Evolutionary conservation across 768 basidiomycete species (phyloP).

Genomic region (Kwoniella sp.): DNA sequence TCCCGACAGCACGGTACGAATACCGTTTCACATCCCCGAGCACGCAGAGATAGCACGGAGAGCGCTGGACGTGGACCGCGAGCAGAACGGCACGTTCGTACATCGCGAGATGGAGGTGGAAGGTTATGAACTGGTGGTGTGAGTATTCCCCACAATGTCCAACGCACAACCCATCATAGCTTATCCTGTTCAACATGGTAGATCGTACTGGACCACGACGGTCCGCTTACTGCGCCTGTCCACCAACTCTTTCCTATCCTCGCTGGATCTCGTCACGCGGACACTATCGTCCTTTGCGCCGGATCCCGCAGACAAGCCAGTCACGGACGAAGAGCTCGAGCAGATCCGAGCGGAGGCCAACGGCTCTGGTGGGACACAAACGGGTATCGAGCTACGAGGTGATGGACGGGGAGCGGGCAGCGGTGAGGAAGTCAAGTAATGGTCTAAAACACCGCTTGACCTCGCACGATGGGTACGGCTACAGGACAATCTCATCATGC

Average conservation of each 20-base stretch:
- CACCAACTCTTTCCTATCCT: constrained; percentile 82
- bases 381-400: constrained; percentile 41
- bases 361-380: constrained; percentile 3
- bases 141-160: constrained; percentile 45
- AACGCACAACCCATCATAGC: background rate
- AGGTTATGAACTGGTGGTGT: constrained; percentile 70
- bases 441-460: no score
- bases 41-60: constrained; percentile 78
- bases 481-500: no score
- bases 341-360: constrained; percentile 17
- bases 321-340: constrained; percentile 33
- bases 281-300: constrained; percentile 77
- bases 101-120: constrained; percentile 66
- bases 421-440: constrained; percentile 34
- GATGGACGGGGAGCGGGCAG: constrained; percentile 42
- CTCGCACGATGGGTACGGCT: no score
- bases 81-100: constrained; percentile 76
- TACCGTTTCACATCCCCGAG: constrained; percentile 68
- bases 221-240: constrained; percentile 78
- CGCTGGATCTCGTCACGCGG: constrained; percentile 75
- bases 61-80: constrained; percentile 79
- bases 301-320: constrained; percentile 53
- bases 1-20: constrained; percentile 62
- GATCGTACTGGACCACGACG: constrained; percentile 60
- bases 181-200: constrained; percentile 52